Conservation (phyloP, 2,329 filamentous ascomycete genomes). For the Ophiostoma montium region DNA sequence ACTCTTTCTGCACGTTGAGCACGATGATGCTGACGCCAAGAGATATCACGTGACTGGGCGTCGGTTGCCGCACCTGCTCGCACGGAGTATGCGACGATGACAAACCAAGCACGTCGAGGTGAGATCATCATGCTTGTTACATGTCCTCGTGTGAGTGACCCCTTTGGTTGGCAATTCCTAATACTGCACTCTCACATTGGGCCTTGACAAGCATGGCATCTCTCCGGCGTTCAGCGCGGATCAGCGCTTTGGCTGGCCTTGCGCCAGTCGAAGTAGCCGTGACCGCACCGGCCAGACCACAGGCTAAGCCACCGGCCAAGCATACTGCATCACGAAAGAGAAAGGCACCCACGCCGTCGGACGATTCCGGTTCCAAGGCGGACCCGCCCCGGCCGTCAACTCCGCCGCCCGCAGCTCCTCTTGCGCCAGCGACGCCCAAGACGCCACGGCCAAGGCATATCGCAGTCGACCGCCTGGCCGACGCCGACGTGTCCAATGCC, state of each 20-base stretch:
- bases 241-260: slow-evolving; percentile 18
- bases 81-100: slow-evolving; percentile 12
- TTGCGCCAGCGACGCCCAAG: slow-evolving; percentile 8
- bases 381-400: slow-evolving; percentile 1
- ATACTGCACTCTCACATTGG: background rate
- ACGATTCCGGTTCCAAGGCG: background rate
- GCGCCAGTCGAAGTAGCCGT: background rate
- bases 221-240: slow-evolving; percentile 24
- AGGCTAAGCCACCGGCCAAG: background rate
- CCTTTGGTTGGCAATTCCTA: no score
- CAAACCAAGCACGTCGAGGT: slow-evolving; percentile 13
- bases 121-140: background rate
- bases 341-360: background rate
- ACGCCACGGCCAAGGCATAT: slow-evolving; percentile 28
- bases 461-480: slow-evolving; percentile 40
- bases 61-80: slow-evolving; percentile 6
- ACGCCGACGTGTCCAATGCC: slow-evolving; percentile 53
- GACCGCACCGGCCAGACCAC: background rate
- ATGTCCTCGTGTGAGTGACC: no score
- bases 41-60: slow-evolving; percentile 20
- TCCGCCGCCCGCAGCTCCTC: slow-evolving; percentile 20
- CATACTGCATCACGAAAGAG: background rate
- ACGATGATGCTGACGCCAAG: no score
- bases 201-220: slow-evolving; percentile 12
- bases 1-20: no score